phyloP scores from a whole-genome alignment of 352 stramenopile species.

The Globisporangium nagaii region DNA sequence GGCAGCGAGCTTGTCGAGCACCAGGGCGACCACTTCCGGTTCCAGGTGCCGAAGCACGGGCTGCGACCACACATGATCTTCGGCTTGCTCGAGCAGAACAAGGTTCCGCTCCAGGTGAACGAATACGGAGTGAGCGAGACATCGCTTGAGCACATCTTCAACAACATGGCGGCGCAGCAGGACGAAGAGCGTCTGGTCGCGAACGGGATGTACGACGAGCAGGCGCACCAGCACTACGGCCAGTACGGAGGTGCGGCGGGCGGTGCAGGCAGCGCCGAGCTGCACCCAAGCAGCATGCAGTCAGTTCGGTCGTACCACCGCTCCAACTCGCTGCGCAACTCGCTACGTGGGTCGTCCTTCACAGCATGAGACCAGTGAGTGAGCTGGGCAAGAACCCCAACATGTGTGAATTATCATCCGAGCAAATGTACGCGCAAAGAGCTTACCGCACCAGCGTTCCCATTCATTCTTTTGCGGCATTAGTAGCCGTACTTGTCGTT shows the following conservation, averaged over 20 bases:
- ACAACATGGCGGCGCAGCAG: conserved; percentile 84
- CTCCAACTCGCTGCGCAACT: conserved; percentile 20
- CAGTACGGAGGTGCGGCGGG: background rate
- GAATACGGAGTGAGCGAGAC: conserved; percentile 89
- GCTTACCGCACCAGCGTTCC: background rate
- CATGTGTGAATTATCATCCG: no score
- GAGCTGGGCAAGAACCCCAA: no score
- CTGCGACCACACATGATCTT: conserved; percentile 62
- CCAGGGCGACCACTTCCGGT: conserved; percentile 61
- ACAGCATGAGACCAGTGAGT: conserved; percentile 5
- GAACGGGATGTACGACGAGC: conserved; percentile 28
- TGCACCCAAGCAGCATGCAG: conserved; percentile 29
- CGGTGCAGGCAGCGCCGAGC: conserved; percentile 1
- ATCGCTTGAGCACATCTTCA: conserved; percentile 92
- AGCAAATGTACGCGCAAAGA: no score
- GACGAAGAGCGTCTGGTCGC: conserved; percentile 39
- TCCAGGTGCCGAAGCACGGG: conserved; percentile 60
- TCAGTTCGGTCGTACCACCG: conserved; percentile 36
- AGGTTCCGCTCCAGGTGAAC: conserved; percentile 48
- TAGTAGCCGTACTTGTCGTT: conserved; percentile 89
- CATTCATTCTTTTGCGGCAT: background rate
- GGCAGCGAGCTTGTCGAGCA: conserved; percentile 49
- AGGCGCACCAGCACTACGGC: background rate
- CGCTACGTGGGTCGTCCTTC: conserved; percentile 11
- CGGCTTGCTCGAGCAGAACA: conserved; percentile 62